Evolutionary conservation across 78 protist species (phyloP).

Genomic region (Acrasis kona): DNA sequence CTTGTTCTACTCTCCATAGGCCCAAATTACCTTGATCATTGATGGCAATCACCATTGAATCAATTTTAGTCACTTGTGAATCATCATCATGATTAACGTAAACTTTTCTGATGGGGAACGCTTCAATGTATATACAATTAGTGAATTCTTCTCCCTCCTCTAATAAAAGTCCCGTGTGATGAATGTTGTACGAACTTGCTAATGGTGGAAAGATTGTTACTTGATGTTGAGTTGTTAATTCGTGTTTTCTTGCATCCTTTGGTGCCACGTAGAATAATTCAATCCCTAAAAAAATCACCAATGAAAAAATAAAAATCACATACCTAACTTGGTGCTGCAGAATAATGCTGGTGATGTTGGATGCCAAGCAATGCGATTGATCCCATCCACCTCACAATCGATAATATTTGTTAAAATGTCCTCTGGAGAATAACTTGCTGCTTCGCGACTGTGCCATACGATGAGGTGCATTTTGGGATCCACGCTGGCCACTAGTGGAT

Average conservation of each 20-base stretch:
- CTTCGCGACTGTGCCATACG: not conserved
- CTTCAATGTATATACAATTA: too few relatives aligned
- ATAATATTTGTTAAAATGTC: not conserved
- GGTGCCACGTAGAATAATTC: not conserved
- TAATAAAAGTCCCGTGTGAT: too few relatives aligned
- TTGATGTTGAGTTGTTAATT: not conserved
- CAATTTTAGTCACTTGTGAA: too few relatives aligned
- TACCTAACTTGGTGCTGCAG: not conserved
- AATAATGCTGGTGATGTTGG: not conserved
- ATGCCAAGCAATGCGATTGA: not conserved
- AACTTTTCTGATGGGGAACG: too few relatives aligned
- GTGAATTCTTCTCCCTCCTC: too few relatives aligned
- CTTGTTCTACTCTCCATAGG: too few relatives aligned
- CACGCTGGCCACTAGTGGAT: not conserved
- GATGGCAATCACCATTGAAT: too few relatives aligned
- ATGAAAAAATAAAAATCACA: not conserved
- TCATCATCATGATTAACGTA: too few relatives aligned
- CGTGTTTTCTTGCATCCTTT: not conserved
- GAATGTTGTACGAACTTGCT: too few relatives aligned
- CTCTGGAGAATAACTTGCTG: not conserved
- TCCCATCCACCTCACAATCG: not conserved
- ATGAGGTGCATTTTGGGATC: not conserved
- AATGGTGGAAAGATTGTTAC: too few relatives aligned
- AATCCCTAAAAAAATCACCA: not conserved
- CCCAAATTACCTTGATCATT: too few relatives aligned